Evolutionary conservation across 345 rosid genomes (phyloP).

Genomic region (Sapria himalayana): DNA sequence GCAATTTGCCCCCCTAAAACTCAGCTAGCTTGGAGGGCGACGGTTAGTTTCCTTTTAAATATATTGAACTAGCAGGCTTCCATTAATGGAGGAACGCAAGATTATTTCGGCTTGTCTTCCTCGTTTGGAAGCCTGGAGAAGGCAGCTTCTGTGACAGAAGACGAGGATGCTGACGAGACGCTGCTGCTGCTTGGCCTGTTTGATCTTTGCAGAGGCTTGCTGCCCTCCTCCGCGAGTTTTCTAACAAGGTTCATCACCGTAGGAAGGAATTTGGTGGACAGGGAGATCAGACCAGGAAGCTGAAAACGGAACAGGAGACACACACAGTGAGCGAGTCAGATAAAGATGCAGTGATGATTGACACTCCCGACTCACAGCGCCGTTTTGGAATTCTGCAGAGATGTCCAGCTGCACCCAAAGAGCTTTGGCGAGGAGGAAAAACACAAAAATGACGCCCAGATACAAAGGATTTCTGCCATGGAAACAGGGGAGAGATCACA

Average conservation of each 20-base stretch:
- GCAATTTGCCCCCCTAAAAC: too few relatives aligned
- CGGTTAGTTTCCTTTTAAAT: too few relatives aligned
- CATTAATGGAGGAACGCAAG: too few relatives aligned
- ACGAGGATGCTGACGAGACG: background rate
- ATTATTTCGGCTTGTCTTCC: too few relatives aligned
- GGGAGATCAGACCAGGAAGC: conserved; percentile 76
- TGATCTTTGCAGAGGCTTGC: too few relatives aligned
- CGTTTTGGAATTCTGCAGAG: conserved; percentile 65
- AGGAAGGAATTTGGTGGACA: conserved; percentile 67
- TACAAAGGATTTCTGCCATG: conserved; percentile 79
- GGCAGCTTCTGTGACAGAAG: too few relatives aligned
- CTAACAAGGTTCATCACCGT: conserved; percentile 78
- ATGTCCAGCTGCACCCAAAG: conserved; percentile 89
- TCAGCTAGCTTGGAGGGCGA: too few relatives aligned
- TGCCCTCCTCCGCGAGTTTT: conserved; percentile 62
- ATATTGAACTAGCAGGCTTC: too few relatives aligned
- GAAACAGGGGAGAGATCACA: too few relatives aligned
- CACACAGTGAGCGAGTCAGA: background rate
- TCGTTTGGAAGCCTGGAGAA: too few relatives aligned
- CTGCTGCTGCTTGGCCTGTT: conserved; percentile 2
- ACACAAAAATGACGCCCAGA: conserved; percentile 46
- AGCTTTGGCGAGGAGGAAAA: conserved; percentile 58
- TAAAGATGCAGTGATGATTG: background rate
- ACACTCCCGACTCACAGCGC: conserved; percentile 40
- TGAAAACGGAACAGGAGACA: conserved; percentile 47